A percentile compares a stretch with the other conserved stretches of the same genome.
Conservation (phyloP, 2,329 filamentous ascomycete genomes). For the Nothomitra cinnamomea region DNA sequence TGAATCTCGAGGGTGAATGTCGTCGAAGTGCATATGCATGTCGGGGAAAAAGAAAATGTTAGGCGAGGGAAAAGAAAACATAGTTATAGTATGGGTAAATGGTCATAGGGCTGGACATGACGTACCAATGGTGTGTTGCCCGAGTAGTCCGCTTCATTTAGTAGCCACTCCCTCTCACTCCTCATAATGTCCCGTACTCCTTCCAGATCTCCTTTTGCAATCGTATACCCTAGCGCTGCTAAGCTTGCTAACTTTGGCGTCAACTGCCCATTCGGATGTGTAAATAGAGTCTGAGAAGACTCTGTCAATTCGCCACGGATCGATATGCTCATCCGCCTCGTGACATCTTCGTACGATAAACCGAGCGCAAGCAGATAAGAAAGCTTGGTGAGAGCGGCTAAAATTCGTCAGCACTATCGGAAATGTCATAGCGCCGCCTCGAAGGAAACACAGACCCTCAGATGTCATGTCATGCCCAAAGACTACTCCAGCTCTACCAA, state of each 20-base stretch:
- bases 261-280: constrained; percentile 47
- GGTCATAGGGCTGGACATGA: constrained; percentile 7
- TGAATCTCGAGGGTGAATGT: not conserved
- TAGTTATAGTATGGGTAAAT: not conserved
- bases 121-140: constrained; percentile 49
- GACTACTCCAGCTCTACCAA: constrained; percentile 71
- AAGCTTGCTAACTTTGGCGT: constrained; percentile 46
- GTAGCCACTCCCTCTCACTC: constrained; percentile 45
- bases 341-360: constrained; percentile 47
- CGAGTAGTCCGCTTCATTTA: constrained; percentile 64
- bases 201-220: constrained; percentile 50
- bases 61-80: not conserved
- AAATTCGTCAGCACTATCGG: not conserved
- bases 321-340: constrained; percentile 52
- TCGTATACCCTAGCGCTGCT: constrained; percentile 63
- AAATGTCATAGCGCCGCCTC: not conserved
- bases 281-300: constrained; percentile 53
- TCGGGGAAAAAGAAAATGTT: not conserved
- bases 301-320: constrained; percentile 78
- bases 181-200: constrained; percentile 51
- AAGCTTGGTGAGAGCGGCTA: constrained; percentile 76
- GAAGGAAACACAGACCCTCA: constrained; percentile 28
- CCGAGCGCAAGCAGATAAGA: constrained; percentile 62
- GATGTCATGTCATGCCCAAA: constrained; percentile 80
- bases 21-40: not conserved